Conservation (phyloP, 768 basidiomycete species). For the Lentinula boryana region DNA sequence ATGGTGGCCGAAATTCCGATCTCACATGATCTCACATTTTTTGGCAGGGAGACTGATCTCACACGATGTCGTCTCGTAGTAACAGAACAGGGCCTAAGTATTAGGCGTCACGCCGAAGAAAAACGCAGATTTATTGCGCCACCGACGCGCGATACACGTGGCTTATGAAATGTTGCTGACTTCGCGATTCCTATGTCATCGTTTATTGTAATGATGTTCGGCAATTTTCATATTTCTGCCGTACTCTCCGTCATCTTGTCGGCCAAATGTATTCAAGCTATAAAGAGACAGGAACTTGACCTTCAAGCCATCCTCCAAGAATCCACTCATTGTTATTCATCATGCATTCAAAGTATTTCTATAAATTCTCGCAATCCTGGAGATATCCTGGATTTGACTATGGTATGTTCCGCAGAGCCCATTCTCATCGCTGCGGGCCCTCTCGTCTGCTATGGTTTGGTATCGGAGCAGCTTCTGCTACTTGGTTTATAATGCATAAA, state of each 20-base stretch:
- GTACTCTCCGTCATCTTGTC: conserved; percentile 2
- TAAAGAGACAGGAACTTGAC: neutral
- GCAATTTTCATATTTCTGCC: neutral
- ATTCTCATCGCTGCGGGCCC: conserved; percentile 21
- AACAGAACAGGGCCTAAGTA: no score
- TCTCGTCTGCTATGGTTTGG: conserved; percentile 66
- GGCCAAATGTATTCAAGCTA: neutral
- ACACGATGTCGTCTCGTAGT: no score
- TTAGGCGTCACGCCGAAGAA: neutral
- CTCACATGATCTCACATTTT: no score
- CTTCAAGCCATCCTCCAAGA: neutral
- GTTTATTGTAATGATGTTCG: neutral
- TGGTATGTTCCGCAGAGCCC: neutral
- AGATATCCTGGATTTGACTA: neutral
- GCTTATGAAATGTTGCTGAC: neutral
- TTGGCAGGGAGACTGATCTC: no score
- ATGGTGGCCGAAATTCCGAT: no score
- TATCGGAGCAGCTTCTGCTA: conserved; percentile 47
- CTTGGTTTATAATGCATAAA: conserved; percentile 36
- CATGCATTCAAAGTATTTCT: neutral
- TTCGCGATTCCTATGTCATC: neutral
- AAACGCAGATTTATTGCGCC: neutral
- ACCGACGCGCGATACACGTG: neutral
- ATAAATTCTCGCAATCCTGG: conserved; percentile 1
- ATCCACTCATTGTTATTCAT: neutral